A percentile compares a stretch with the other conserved stretches of the same genome.
Evolutionary conservation across 768 basidiomycete genomes (phyloP).

Genomic region (Solioccasus polychromus): DNA sequence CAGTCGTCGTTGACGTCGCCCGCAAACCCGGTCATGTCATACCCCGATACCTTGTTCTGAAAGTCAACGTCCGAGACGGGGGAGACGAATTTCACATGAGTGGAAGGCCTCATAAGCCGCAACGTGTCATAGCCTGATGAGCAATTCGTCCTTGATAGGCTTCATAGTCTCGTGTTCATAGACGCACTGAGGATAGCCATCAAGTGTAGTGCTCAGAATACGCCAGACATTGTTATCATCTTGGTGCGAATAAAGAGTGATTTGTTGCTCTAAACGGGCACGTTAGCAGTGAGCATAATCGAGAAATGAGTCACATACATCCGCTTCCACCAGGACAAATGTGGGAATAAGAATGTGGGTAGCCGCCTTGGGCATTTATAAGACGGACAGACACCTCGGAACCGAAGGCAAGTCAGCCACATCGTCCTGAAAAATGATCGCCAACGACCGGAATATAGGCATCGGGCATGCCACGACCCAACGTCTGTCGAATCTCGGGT

Average conservation of each 20-base stretch:
- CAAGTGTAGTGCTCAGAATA: slow-evolving; percentile 69
- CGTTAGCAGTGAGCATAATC: neutral
- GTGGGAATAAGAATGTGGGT: slow-evolving; percentile 91
- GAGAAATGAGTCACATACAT: slow-evolving; percentile 50
- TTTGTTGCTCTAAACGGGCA: slow-evolving; percentile 80
- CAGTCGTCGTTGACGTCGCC: slow-evolving; percentile 96
- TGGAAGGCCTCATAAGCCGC: slow-evolving; percentile 84
- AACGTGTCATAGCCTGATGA: slow-evolving; percentile 80
- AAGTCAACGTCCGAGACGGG: slow-evolving; percentile 99
- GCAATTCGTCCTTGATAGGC: slow-evolving; percentile 61
- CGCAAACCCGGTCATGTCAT: slow-evolving; percentile 80
- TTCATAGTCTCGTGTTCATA: slow-evolving; percentile 54
- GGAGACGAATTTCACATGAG: slow-evolving; percentile 91
- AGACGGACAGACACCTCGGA: slow-evolving; percentile 84
- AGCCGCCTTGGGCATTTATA: slow-evolving; percentile 97
- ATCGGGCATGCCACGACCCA: slow-evolving; percentile 86
- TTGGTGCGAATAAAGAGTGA: slow-evolving; percentile 97
- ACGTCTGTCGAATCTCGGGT: slow-evolving; percentile 95
- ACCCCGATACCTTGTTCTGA: slow-evolving; percentile 96
- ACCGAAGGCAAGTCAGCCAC: slow-evolving; percentile 58
- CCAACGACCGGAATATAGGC: slow-evolving; percentile 78
- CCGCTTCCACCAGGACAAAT: slow-evolving; percentile 87
- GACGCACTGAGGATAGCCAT: slow-evolving; percentile 40
- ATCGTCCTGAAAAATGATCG: neutral
- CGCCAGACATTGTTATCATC: slow-evolving; percentile 95